Evolutionary conservation across 176 grass and related monocot species (phyloP).

Genomic region (Triticum urartu): DNA sequence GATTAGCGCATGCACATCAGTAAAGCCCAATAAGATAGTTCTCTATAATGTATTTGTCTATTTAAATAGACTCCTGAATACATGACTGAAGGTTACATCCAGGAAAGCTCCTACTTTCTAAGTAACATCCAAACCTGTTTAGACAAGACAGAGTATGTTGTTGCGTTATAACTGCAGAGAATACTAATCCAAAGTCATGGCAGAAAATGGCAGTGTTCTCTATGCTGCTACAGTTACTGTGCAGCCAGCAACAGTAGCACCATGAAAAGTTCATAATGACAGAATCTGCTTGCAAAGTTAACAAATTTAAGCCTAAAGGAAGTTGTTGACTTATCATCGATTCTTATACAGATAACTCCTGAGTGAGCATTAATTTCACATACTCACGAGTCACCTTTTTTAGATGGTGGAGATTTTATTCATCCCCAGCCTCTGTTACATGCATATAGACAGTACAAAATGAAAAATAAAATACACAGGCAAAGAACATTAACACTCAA

Average conservation of each 20-base stretch:
- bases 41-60: neutral
- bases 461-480: conserved; percentile 2
- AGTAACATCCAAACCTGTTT: neutral
- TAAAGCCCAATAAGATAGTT: neutral
- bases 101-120: neutral
- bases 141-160: neutral
- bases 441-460: neutral
- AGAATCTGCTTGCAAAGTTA: neutral
- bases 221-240: neutral
- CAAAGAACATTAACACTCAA: neutral
- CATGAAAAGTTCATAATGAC: conserved; percentile 6
- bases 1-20: neutral
- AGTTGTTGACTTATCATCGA: neutral
- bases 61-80: neutral
- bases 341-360: conserved; percentile 13
- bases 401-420: conserved; percentile 5
- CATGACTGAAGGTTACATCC: neutral
- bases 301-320: conserved; percentile 16
- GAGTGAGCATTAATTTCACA: conserved; percentile 17
- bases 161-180: neutral
- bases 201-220: neutral
- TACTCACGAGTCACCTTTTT: conserved; percentile 2
- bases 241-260: neutral
- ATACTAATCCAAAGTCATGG: neutral
- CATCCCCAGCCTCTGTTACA: conserved; percentile 1